Evolutionary conservation across 495 filamentous ascomycete species (phyloP).

Genomic region (Aspergillus cavernicola): DNA sequence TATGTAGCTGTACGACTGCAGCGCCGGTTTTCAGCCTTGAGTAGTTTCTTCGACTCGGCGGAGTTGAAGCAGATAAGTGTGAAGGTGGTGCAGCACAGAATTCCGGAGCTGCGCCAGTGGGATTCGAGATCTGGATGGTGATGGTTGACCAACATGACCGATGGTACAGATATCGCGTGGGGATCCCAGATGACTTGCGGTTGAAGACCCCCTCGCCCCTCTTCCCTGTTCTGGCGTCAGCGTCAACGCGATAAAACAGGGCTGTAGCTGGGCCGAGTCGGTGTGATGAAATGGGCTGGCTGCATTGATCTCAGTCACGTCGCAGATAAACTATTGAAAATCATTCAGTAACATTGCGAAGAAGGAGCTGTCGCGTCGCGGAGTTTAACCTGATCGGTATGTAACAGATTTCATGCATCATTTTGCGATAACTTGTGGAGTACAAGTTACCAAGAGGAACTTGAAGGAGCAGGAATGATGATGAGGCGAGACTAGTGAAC

Average conservation of each 20-base stretch:
- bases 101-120: not conserved
- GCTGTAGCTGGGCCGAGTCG: not conserved
- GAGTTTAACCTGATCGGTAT: not conserved
- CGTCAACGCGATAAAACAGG: too few species aligned
- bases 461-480: too few species aligned
- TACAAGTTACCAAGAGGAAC: too few species aligned
- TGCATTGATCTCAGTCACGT: conserved; percentile 7
- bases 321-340: not conserved
- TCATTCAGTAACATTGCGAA: not conserved
- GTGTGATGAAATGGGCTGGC: conserved; percentile 7
- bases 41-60: not conserved
- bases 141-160: not conserved
- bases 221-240: not conserved
- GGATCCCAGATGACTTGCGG: not conserved
- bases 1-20: not conserved
- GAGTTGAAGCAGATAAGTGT: not conserved
- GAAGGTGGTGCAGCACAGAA: not conserved
- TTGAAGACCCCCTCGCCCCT: conserved; percentile 12
- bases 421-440: too few species aligned
- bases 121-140: not conserved
- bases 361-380: not conserved
- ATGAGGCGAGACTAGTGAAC: too few species aligned
- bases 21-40: too few species aligned
- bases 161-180: not conserved
- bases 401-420: too few species aligned